phyloP scores from a whole-genome alignment of 768 basidiomycete genomes.

The Termitomyces titanicus region DNA sequence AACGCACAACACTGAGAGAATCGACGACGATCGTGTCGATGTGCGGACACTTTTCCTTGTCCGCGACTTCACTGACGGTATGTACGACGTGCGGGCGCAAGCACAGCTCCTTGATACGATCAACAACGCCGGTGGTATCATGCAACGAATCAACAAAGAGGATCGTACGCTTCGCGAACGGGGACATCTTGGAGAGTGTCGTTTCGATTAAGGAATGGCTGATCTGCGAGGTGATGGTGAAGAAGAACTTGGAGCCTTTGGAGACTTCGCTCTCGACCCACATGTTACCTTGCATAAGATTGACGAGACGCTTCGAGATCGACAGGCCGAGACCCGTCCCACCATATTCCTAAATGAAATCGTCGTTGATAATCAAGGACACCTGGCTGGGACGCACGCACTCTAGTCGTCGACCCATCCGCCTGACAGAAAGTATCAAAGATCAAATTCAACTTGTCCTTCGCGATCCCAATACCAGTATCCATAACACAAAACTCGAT shows the following conservation, averaged over 20 bases:
- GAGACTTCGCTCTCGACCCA: constrained; percentile 97
- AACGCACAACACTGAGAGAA: constrained; percentile 73
- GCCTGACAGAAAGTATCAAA: constrained; percentile 99
- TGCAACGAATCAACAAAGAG: constrained; percentile 86
- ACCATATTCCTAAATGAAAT: constrained; percentile 97
- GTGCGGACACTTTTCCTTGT: constrained; percentile 79
- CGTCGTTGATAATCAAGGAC: too few species aligned
- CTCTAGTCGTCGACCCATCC: constrained; percentile 95
- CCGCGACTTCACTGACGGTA: constrained; percentile 75
- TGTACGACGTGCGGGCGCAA: constrained; percentile 75
- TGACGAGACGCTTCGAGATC: constrained; percentile 95
- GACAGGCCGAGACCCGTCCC: constrained; percentile 96
- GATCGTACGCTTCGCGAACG: constrained; percentile 85
- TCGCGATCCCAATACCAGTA: constrained; percentile 97
- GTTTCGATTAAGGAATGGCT: constrained; percentile 70
- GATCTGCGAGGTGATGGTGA: constrained; percentile 88
- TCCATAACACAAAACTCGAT: constrained; percentile 97
- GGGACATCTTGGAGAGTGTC: constrained; percentile 74
- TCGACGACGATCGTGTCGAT: constrained; percentile 97
- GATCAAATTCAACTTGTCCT: constrained; percentile 96
- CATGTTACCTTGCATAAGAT: constrained; percentile 97
- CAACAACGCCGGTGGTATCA: constrained; percentile 73
- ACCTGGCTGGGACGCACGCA: too few species aligned
- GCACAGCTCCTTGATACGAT: constrained; percentile 74
- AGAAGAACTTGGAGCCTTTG: constrained; percentile 94